Evolutionary conservation across 2,329 filamentous ascomycete species (phyloP).

Genomic region (Ascocoryne sarcoides): DNA sequence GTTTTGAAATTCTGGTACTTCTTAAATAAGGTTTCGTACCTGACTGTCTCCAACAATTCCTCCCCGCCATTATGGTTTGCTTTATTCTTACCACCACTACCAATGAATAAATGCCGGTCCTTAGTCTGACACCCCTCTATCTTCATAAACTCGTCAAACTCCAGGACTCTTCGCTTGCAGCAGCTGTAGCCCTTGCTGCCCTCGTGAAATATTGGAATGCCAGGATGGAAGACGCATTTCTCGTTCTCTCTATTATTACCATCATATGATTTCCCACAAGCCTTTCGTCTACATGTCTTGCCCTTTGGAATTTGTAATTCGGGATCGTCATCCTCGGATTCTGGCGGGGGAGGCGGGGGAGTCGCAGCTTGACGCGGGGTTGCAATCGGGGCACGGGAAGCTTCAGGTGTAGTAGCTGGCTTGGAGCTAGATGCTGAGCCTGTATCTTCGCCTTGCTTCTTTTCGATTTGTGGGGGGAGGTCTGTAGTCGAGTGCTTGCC

Average conservation of each 20-base stretch:
- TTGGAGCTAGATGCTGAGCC: slow-evolving; percentile 22
- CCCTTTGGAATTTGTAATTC: slow-evolving; percentile 63
- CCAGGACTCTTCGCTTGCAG: slow-evolving; percentile 88
- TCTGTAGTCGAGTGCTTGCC: slow-evolving; percentile 90
- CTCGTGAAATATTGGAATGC: slow-evolving; percentile 89
- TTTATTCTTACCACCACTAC: slow-evolving; percentile 59
- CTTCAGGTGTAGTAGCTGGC: slow-evolving; percentile 33
- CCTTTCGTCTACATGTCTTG: slow-evolving; percentile 67
- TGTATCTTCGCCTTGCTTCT: slow-evolving; percentile 37
- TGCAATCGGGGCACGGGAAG: slow-evolving; percentile 37
- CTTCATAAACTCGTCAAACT: slow-evolving; percentile 97
- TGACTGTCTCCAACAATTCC: slow-evolving; percentile 69
- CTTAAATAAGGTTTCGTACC: slow-evolving; percentile 45
- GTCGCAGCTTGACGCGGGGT: slow-evolving; percentile 34
- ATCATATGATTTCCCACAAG: slow-evolving; percentile 61
- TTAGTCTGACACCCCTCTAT: slow-evolving; percentile 86
- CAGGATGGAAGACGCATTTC: slow-evolving; percentile 81
- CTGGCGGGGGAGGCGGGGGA: slow-evolving; percentile 54
- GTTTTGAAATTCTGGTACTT: slow-evolving; percentile 1
- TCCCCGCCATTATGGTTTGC: slow-evolving; percentile 44
- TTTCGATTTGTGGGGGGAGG: slow-evolving; percentile 50
- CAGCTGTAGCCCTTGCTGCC: slow-evolving; percentile 97
- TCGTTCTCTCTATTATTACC: slow-evolving; percentile 56
- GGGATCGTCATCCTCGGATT: slow-evolving; percentile 83
- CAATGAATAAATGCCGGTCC: slow-evolving; percentile 74